Conservation (phyloP, 2,329 filamentous ascomycete species). For the Ophiostoma triangulosporum region DNA sequence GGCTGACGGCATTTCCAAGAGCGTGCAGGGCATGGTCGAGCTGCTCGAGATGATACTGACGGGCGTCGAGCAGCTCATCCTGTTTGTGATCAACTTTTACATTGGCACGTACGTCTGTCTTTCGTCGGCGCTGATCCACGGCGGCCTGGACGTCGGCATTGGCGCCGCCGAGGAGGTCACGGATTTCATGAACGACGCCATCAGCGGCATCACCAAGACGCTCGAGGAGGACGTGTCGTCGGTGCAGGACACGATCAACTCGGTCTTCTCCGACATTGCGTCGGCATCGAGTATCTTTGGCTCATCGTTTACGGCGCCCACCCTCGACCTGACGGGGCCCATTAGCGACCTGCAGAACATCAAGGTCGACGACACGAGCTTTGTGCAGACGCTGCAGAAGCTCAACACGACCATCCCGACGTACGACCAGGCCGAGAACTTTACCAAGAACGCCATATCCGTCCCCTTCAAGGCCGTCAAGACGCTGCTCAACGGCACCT, state of each 20-base stretch:
- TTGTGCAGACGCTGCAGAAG: constrained; percentile 55
- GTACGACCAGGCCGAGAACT: constrained; percentile 71
- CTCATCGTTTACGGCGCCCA: constrained; percentile 21
- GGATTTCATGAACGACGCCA: constrained; percentile 37
- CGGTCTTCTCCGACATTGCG: constrained; percentile 39
- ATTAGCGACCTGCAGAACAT: constrained; percentile 57
- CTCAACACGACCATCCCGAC: constrained; percentile 70
- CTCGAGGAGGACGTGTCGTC: constrained; percentile 39
- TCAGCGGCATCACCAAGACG: constrained; percentile 35
- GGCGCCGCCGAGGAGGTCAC: constrained; percentile 27
- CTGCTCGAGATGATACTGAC: constrained; percentile 69
- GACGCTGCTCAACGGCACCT: constrained; percentile 53
- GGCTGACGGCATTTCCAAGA: constrained; percentile 64
- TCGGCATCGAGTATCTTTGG: constrained; percentile 35
- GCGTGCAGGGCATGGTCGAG: constrained; percentile 65
- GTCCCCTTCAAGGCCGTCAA: constrained; percentile 74
- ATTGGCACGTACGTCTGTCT: constrained; percentile 84
- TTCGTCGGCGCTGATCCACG: constrained; percentile 68
- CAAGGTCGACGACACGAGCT: constrained; percentile 49
- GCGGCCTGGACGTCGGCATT: constrained; percentile 56
- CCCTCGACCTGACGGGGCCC: constrained; percentile 50
- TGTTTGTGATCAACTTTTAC: constrained; percentile 87
- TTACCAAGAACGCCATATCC: constrained; percentile 60
- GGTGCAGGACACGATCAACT: constrained; percentile 37
- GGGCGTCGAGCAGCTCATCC: constrained; percentile 71